Conservation (phyloP, 345 rosid genomes). For the rapeseed (Brassica napus) region DNA sequence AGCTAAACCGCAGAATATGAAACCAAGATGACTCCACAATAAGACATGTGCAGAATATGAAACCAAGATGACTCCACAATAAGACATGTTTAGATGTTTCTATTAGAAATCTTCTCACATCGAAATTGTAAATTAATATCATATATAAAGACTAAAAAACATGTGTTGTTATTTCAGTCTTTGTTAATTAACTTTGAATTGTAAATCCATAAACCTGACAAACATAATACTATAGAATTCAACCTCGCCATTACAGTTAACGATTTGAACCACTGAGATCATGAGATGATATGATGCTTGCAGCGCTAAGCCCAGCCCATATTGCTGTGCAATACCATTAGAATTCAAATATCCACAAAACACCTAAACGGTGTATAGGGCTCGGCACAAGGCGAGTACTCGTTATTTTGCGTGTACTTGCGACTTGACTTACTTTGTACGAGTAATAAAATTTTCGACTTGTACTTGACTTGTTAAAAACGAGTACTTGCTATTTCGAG, state of each 20-base stretch:
- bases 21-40: not conserved
- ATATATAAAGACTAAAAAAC: not conserved
- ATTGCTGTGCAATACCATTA: not conserved
- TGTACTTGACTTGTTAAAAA: too few relatives aligned
- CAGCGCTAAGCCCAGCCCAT: slow-evolving; percentile 16
- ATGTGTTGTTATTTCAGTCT: not conserved
- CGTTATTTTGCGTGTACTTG: too few relatives aligned
- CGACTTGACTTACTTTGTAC: too few relatives aligned
- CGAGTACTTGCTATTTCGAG: too few relatives aligned
- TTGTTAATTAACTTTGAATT: not conserved
- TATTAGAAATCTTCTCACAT: not conserved
- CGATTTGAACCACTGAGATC: not conserved
- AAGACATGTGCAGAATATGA: not conserved
- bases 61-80: not conserved
- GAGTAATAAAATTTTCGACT: too few relatives aligned
- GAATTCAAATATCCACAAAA: not conserved
- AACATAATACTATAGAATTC: not conserved
- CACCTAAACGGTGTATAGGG: not conserved
- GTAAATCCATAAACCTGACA: not conserved
- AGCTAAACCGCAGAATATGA: not conserved
- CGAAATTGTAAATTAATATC: not conserved
- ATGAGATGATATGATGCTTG: not conserved
- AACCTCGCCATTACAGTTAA: not conserved
- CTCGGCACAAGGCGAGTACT: too few relatives aligned
- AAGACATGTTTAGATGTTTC: not conserved